Conservation (phyloP, 208 protist species). For the Trypanosoma lewisi region DNA sequence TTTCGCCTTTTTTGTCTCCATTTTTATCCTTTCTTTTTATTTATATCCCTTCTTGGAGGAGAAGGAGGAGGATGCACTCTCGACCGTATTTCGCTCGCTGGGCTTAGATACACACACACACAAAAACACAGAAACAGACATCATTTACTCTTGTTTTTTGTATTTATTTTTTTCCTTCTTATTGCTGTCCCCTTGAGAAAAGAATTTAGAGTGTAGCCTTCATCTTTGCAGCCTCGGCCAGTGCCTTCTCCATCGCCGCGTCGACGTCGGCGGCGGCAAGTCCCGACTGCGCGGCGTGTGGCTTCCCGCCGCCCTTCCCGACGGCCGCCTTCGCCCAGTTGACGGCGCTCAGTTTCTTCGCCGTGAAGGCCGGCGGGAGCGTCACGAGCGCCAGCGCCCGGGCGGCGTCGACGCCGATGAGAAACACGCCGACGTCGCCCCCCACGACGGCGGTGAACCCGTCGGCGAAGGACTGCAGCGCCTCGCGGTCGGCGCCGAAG, state of each 20-base stretch:
- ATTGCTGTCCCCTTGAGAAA: neutral
- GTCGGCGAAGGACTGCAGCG: constrained; percentile 78
- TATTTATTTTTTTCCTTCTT: neutral
- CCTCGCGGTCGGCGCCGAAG: constrained; percentile 83
- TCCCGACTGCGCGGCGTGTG: constrained; percentile 84
- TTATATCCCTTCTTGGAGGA: too few relatives aligned
- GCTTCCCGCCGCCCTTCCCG: constrained; percentile 91
- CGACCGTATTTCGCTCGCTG: too few relatives aligned
- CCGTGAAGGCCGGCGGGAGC: constrained; percentile 64
- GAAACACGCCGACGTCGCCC: constrained; percentile 70
- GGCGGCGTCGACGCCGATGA: constrained; percentile 61
- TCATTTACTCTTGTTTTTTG: neutral
- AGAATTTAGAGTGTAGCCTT: constrained; percentile 28
- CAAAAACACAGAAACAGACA: too few relatives aligned
- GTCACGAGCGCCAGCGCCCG: constrained; percentile 75
- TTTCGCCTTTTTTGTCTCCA: too few relatives aligned
- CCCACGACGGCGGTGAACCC: constrained; percentile 55
- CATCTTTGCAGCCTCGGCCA: constrained; percentile 69
- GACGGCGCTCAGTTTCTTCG: constrained; percentile 82
- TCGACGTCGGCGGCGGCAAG: constrained; percentile 46
- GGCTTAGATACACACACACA: too few relatives aligned
- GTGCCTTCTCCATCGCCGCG: constrained; percentile 51
- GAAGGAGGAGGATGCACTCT: too few relatives aligned
- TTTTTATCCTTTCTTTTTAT: too few relatives aligned
- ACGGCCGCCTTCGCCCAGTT: constrained; percentile 79